Evolutionary conservation across 2,329 filamentous ascomycete genomes (phyloP).

Genomic region (Aspergillus transmontanensis): DNA sequence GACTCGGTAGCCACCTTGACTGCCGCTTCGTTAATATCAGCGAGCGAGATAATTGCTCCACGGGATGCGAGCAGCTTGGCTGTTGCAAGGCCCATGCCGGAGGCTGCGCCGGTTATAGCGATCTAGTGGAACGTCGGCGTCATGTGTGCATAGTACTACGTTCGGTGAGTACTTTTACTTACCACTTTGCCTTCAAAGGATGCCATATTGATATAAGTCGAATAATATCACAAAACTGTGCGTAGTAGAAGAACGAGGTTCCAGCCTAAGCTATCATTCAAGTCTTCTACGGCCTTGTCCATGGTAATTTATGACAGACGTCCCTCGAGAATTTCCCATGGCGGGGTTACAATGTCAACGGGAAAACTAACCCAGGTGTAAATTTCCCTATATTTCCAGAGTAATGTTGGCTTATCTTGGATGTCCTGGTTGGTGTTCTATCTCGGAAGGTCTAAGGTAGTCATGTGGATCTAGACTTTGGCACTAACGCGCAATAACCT

Average conservation of each 20-base stretch:
- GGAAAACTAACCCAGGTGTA: background rate
- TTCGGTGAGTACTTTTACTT: background rate
- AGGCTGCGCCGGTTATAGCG: conserved; percentile 4
- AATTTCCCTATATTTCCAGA: background rate
- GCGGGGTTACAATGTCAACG: background rate
- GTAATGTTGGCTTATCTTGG: background rate
- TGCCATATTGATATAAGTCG: background rate
- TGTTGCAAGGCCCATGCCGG: conserved; percentile 8
- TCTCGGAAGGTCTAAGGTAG: background rate
- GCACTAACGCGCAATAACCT: background rate
- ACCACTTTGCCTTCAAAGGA: background rate
- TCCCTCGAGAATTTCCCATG: background rate
- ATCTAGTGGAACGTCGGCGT: background rate
- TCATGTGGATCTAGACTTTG: background rate
- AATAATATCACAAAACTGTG: accelerated
- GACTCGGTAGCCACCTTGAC: background rate
- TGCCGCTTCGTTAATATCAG: background rate
- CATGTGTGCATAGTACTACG: background rate
- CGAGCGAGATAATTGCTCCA: background rate
- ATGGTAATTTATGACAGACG: background rate
- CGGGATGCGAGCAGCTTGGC: conserved; percentile 1
- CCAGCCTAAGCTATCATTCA: too few relatives aligned
- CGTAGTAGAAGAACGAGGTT: background rate
- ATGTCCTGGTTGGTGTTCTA: background rate
- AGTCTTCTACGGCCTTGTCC: background rate